Conservation (phyloP, 169 alveolate genomes). For the Eimeria maxima region DNA sequence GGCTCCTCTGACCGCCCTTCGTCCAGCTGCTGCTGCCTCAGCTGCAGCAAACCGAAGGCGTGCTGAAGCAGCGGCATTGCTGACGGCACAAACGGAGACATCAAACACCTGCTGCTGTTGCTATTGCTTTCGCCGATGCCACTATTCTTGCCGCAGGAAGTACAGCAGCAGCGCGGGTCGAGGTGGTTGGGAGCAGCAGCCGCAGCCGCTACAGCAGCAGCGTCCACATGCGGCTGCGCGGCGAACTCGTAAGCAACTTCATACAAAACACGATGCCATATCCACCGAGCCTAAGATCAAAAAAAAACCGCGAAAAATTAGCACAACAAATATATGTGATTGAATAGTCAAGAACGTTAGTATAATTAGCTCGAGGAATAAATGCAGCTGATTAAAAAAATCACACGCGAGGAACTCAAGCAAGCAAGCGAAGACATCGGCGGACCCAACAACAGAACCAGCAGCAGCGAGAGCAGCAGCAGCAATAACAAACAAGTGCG, state of each 20-base stretch:
- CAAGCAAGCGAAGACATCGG: background rate
- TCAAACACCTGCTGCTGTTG: background rate
- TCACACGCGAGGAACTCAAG: background rate
- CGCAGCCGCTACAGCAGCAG: constrained; percentile 31
- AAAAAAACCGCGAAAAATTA: background rate
- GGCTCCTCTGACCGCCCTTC: constrained; percentile 45
- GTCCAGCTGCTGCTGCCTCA: constrained; percentile 54
- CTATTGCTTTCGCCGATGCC: background rate
- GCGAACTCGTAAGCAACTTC: constrained; percentile 26
- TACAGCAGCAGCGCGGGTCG: constrained; percentile 50
- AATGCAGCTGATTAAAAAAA: background rate
- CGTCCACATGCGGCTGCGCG: background rate
- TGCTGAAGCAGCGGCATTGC: constrained; percentile 66
- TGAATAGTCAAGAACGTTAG: too few relatives aligned
- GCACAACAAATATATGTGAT: too few relatives aligned
- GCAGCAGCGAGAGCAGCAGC: background rate
- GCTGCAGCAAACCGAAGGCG: constrained; percentile 59
- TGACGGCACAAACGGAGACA: constrained; percentile 20
- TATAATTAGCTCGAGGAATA: too few relatives aligned
- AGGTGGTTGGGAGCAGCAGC: constrained; percentile 49
- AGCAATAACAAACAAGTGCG: background rate
- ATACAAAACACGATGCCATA: constrained; percentile 10
- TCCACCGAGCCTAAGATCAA: background rate
- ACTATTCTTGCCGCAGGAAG: background rate
- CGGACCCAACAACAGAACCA: background rate